A percentile compares a stretch with the other conserved stretches of the same genome.
Conservation (phyloP, 768 basidiomycete species). For the Pisolithus tinctorius region DNA sequence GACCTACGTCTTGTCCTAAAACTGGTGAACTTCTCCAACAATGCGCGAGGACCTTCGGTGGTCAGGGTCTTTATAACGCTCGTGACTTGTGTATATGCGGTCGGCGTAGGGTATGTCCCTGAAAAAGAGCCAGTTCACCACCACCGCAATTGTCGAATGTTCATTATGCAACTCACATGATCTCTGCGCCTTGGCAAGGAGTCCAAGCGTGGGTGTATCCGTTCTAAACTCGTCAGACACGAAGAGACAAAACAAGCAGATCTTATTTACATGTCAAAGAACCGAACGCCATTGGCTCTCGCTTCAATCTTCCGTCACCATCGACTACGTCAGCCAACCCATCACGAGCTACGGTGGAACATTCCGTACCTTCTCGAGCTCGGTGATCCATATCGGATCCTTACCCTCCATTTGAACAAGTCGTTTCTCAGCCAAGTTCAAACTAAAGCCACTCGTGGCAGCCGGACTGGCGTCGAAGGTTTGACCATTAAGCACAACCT, state of each 20-base stretch:
- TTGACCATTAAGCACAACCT: conserved; percentile 24
- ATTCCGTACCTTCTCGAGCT: conserved; percentile 71
- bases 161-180: conserved; percentile 29
- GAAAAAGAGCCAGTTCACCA: conserved; percentile 1
- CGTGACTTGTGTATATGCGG: conserved; percentile 51
- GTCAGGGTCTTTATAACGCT: conserved; percentile 63
- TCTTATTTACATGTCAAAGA: conserved; percentile 76
- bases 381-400: conserved; percentile 74
- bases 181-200: conserved; percentile 29
- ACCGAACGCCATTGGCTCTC: conserved; percentile 71
- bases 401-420: conserved; percentile 71
- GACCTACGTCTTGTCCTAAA: conserved; percentile 68
- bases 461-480: conserved; percentile 15
- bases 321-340: background rate
- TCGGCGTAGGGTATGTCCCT: conserved; percentile 54
- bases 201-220: conserved; percentile 60
- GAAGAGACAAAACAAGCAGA: conserved; percentile 1
- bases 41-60: conserved; percentile 54
- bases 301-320: conserved; percentile 51
- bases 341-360: background rate
- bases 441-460: conserved; percentile 43
- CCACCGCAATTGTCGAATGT: background rate
- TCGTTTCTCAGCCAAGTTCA: conserved; percentile 66
- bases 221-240: conserved; percentile 42
- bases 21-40: conserved; percentile 60